A percentile compares a stretch with the other conserved stretches of the same genome.
These are phyloP conservation scores for Capniomyces stellatus DNA, from an alignment of 371 early-diverging fungal genomes.

Conservation along the genomic window DNA sequence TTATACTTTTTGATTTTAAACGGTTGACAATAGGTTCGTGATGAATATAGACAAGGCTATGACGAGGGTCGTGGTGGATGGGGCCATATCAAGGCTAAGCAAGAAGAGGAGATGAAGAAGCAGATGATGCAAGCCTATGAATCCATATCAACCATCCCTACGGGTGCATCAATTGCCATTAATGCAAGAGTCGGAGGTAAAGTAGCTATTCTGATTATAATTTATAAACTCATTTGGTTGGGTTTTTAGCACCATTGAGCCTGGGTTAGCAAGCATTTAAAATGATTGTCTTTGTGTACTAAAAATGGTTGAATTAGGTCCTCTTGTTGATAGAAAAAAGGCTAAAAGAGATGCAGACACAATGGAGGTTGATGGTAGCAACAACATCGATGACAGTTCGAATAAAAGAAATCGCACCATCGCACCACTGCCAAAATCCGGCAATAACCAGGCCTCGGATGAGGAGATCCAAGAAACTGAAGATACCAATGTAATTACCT, in stretches of 20 bases:
- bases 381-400: neutral
- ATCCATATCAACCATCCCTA: slow-evolving; percentile 14
- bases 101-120: slow-evolving; percentile 40
- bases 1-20: too few species aligned
- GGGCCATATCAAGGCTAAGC: slow-evolving; percentile 58
- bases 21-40: slow-evolving; percentile 43
- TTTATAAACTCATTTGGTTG: too few species aligned
- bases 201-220: too few species aligned
- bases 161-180: slow-evolving; percentile 14
- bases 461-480: too few species aligned
- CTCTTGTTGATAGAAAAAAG: neutral
- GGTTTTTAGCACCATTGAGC: too few species aligned
- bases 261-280: too few species aligned
- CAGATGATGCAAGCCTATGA: slow-evolving; percentile 33
- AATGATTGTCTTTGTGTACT: too few species aligned
- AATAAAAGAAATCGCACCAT: too few species aligned
- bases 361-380: neutral
- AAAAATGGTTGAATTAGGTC: too few species aligned
- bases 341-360: neutral
- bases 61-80: slow-evolving; percentile 95
- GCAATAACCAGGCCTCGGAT: too few species aligned
- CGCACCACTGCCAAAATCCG: too few species aligned
- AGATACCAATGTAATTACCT: too few species aligned
- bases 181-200: slow-evolving; percentile 16
- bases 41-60: slow-evolving; percentile 85